Evolutionary conservation across 1,284 basidiomycete species (phyloP).

Genomic region (Tylopilus sp.): DNA sequence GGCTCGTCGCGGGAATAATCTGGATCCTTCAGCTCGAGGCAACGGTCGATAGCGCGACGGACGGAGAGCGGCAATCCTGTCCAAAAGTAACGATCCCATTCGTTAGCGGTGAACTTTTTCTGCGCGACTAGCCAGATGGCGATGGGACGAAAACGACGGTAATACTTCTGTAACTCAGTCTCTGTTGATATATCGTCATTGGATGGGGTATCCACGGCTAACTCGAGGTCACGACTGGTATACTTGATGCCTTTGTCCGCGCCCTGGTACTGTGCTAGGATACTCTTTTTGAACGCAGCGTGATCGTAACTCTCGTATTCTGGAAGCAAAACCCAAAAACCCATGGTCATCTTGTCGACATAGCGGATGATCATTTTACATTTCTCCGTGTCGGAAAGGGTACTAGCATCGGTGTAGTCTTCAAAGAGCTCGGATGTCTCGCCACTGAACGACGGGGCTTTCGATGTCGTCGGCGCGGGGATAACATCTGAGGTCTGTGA

Average conservation of each 20-base stretch:
- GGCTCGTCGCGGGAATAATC: background rate
- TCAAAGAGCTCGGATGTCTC: slow-evolving; percentile 11
- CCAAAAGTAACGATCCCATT: background rate
- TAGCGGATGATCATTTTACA: slow-evolving; percentile 3
- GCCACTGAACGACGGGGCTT: slow-evolving; percentile 9
- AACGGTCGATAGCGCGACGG: background rate
- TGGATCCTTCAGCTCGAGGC: background rate
- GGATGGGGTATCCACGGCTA: background rate
- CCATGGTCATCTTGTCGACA: slow-evolving; percentile 7
- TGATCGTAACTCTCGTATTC: slow-evolving; percentile 9
- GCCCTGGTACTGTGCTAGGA: slow-evolving; percentile 7
- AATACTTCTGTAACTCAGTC: background rate
- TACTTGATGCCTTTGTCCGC: slow-evolving; percentile 9
- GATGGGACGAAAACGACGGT: background rate
- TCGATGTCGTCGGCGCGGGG: slow-evolving; percentile 2
- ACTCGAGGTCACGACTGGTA: background rate
- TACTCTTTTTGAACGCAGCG: background rate
- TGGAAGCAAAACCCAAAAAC: slow-evolving; percentile 13
- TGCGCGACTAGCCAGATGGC: background rate
- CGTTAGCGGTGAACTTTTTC: background rate
- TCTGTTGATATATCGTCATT: slow-evolving; percentile 15
- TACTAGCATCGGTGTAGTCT: background rate
- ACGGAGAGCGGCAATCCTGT: background rate
- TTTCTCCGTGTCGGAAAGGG: background rate
- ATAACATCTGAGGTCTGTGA: too few relatives aligned